These are phyloP conservation scores for Fusarium devonianum DNA, from an alignment of 2,329 filamentous ascomycete species.

Conservation along the genomic window DNA sequence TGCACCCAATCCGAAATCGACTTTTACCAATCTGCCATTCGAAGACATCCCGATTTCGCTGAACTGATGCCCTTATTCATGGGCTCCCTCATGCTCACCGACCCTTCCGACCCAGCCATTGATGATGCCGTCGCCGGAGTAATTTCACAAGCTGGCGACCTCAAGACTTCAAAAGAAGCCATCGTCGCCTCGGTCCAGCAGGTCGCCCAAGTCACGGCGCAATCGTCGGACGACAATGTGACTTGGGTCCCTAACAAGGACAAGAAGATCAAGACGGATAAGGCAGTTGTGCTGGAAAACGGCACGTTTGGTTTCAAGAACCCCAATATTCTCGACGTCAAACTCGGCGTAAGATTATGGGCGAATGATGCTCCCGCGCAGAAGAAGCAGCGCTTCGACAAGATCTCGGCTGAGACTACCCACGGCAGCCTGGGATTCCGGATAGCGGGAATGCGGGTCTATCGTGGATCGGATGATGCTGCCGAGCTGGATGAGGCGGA, in stretches of 20 bases:
- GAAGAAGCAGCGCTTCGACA: constrained; percentile 67
- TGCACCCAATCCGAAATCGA: constrained; percentile 85
- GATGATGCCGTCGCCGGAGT: constrained; percentile 56
- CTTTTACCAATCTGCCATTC: constrained; percentile 81
- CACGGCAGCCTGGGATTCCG: constrained; percentile 68
- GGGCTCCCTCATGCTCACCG: constrained; percentile 76
- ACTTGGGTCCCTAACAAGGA: constrained; percentile 59
- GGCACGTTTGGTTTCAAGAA: constrained; percentile 79
- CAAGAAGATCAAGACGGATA: constrained; percentile 74
- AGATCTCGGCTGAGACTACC: constrained; percentile 65
- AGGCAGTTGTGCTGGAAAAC: constrained; percentile 86
- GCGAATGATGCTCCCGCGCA: constrained; percentile 72
- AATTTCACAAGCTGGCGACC: constrained; percentile 49
- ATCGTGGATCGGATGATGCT: constrained; percentile 61
- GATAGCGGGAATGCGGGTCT: constrained; percentile 71
- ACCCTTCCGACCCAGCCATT: constrained; percentile 57
- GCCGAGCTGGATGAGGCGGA: constrained; percentile 60
- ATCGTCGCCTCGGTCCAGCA: constrained; percentile 47
- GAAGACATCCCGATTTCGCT: constrained; percentile 74
- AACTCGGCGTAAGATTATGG: constrained; percentile 87
- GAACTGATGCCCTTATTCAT: constrained; percentile 85
- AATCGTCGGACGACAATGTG: constrained; percentile 35
- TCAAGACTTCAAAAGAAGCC: constrained; percentile 45
- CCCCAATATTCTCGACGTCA: constrained; percentile 92
- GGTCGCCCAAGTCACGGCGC: constrained; percentile 32